Base-by-base conservation (phyloP, 257 asterid species). In the Echium plantagineum region DNA sequence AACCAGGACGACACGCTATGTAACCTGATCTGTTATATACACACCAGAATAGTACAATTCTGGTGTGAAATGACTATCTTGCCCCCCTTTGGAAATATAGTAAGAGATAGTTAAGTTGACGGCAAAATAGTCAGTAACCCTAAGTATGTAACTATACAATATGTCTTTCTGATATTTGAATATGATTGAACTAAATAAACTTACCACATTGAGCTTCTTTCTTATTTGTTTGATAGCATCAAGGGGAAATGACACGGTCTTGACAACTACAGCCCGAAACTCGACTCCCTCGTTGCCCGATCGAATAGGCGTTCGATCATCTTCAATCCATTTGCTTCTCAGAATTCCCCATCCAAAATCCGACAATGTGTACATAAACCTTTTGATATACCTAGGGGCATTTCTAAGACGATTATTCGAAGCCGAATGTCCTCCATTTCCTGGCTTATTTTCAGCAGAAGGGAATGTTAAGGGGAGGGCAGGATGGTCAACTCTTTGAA, bases 271-370 rank as follows among this genome's bases (percentile, higher is more conserved):
- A 0, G 89, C 84, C 16, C 78, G 77, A 42, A 83, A 81, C 69
- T 83, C 94, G 9, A 81, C 79, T 0, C 94, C 94, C 0, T 71
- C 81, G 5, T 56, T 83, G 0, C 91, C 96, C 3, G 96, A 87
- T 54, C 89, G 64, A 10, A 87, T 71, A 10, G 89, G 83, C 2
- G 85, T 67, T 68, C 30, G 57, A 42, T 76, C 84, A 52, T 85
- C 96, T 58, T 71, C 74, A 3, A 79, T 26, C 18, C 74, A 60
- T 12, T 71, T 72, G n/a, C 87, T 81, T 73, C 77, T 87, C 77
- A 87, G 32, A 26, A 81, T 16, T 21, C 84, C 76, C 89, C 83
- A 83, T 19, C 81, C 94, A 20, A 87, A 85, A 63, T 87, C 96
- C 0, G 61, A 47, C 0, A 69, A 21, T 0, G 87, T 85, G 57